These are phyloP conservation scores for Kluyveromyces wickerhamii DNA, from an alignment of 805 yeast species.

Conservation along the genomic window DNA sequence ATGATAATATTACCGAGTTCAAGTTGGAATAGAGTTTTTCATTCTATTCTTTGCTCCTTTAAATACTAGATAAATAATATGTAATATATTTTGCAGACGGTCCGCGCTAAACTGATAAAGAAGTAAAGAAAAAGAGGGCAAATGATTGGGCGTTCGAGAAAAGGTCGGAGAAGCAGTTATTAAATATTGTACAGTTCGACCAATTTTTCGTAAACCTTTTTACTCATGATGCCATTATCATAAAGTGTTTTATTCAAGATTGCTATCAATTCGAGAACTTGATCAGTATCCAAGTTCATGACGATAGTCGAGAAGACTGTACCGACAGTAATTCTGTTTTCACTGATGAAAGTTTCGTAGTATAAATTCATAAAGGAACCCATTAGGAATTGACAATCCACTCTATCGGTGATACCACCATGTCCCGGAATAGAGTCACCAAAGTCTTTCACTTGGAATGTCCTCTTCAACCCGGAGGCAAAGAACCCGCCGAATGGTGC, in stretches of 20 bases:
- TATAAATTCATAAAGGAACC: constrained; percentile 90
- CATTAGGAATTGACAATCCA: constrained; percentile 97
- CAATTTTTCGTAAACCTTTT: constrained; percentile 29
- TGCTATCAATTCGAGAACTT: constrained; percentile 54
- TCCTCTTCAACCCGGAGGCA: constrained; percentile 94
- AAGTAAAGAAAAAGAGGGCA: no score
- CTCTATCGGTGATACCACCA: constrained; percentile 95
- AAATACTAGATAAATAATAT: no score
- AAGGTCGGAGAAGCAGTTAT: no score
- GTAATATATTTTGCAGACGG: no score
- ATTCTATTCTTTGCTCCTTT: no score
- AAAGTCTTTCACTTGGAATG: constrained; percentile 93
- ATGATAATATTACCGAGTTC: no score
- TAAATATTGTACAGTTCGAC: constrained; percentile 20
- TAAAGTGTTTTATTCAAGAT: constrained; percentile 36
- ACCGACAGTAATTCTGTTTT: constrained; percentile 63
- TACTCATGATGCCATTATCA: constrained; percentile 35
- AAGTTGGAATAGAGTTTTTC: no score
- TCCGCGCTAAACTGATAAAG: no score
- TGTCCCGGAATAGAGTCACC: constrained; percentile 99
- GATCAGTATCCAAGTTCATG: constrained; percentile 56
- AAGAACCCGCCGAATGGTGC: constrained; percentile 99
- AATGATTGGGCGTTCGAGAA: no score
- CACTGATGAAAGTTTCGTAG: constrained; percentile 83
- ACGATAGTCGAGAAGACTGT: constrained; percentile 68